Percentiles rank a stretch among this genome's conserved stretches.
Evolutionary conservation across 257 asterid species (phyloP).

Genomic region (Solanum bulbocastanum): DNA sequence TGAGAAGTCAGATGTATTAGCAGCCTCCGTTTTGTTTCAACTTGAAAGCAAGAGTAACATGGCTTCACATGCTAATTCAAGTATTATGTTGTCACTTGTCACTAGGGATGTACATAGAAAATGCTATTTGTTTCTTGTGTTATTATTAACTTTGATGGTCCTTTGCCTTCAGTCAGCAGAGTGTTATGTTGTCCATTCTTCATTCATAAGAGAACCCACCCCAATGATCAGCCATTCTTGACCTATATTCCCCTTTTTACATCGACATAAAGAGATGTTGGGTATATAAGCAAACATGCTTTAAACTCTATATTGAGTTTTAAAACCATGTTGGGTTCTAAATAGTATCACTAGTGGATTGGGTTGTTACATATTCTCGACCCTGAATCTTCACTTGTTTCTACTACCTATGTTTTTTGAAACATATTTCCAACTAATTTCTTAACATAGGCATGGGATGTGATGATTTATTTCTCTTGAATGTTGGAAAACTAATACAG

Average conservation of each 20-base stretch:
- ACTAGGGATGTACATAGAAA: not conserved
- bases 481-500: not conserved
- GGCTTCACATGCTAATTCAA: slow-evolving; percentile 21
- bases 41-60: slow-evolving; percentile 21
- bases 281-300: not conserved
- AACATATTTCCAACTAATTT: not conserved
- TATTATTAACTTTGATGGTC: not conserved
- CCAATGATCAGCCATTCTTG: not conserved
- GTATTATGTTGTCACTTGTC: not conserved
- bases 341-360: not conserved
- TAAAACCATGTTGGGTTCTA: not conserved
- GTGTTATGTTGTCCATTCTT: not conserved
- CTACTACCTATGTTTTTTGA: not conserved
- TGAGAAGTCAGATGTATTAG: not conserved
- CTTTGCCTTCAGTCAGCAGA: not conserved
- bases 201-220: not conserved
- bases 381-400: not conserved
- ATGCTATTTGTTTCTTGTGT: slow-evolving; percentile 4
- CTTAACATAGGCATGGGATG: not conserved
- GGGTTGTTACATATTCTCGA: not conserved
- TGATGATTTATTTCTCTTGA: not conserved
- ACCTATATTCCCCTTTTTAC: not conserved
- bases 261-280: not conserved
- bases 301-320: not conserved
- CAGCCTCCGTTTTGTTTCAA: not conserved